Evolutionary conservation across 83 land plant genomes (phyloP), one percentile per base, ranked within the genome.

Genomic region (Picea engelmannii): DNA sequence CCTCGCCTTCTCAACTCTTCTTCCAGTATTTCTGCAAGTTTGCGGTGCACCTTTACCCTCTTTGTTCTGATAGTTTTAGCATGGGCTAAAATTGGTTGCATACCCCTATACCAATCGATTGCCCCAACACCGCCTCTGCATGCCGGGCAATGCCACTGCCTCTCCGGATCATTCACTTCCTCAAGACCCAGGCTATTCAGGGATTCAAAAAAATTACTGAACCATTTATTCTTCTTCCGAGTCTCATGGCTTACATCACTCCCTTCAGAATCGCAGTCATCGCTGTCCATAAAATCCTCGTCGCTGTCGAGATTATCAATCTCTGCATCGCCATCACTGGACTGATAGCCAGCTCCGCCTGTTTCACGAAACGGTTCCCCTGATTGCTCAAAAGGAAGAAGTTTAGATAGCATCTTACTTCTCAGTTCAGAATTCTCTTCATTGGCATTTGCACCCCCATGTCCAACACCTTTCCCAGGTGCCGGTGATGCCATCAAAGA

Each of bases 81-180:
- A 88, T 93, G 95, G 7, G 92, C 71, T 78, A 88, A 62, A 31
- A 93, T 47, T 12, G 95, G 92, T 35, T 86, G 94, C 62, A 93
- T 81, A n/a, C 95, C 95, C 24, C 79, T 84, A 79, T 84, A 93
- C 95, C 95, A 93, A 59, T 93, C 94, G 78, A 93, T 93, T 47
- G 95, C 90, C 59, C 95, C 95, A 27, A 92, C 93, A 20, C 94
- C 95, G 63, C 84, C 86, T 21, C 81, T 84, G 83, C 95, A 93
- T 12, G 93, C 92, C 1, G 95, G 95, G 52, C 95, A 93, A 66
- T 93, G 95, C 95, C 95, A 93, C 76, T 93, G 94, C 82, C 95
- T 89, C 52, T 64, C 82, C 1, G 86, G 90, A n/a, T 89, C 91
- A 83, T 77, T 86, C 15, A 93, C 78, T 42, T 93, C 84, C 12